Evolutionary conservation across 768 basidiomycete genomes (phyloP).

Genomic region (Mycena polygramma): DNA sequence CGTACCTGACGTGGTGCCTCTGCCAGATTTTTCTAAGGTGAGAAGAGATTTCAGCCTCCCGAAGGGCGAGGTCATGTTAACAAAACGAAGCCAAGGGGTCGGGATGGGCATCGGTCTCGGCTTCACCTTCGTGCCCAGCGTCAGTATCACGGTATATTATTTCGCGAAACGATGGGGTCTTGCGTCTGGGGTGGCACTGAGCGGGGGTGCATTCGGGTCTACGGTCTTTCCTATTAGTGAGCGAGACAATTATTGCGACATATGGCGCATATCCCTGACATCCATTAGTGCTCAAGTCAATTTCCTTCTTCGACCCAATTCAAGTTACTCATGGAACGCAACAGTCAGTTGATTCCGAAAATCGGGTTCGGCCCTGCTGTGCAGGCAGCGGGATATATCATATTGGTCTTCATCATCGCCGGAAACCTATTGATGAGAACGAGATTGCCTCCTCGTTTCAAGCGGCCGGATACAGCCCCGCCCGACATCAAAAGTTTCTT

Average conservation of each 20-base stretch:
- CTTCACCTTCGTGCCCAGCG: conserved; percentile 53
- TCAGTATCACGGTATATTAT: conserved; percentile 51
- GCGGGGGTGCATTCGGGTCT: conserved; percentile 45
- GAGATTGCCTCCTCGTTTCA: conserved; percentile 20
- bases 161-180: conserved; percentile 55
- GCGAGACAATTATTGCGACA: background rate
- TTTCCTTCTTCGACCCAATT: background rate
- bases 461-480: conserved; percentile 2
- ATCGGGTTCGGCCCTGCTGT: conserved; percentile 26
- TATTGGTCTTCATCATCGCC: conserved; percentile 17
- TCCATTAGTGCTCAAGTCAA: conserved; percentile 16
- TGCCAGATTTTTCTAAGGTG: background rate
- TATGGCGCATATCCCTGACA: background rate
- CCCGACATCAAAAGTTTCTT: conserved; percentile 30
- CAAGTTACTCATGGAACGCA: no score
- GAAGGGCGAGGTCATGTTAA: background rate
- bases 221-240: conserved; percentile 25
- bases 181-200: conserved; percentile 59
- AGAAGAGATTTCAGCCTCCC: background rate
- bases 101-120: conserved; percentile 55
- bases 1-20: no score
- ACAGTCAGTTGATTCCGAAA: conserved; percentile 25
- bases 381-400: conserved; percentile 21
- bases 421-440: conserved; percentile 33
- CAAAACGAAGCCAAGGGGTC: conserved; percentile 33